Evolutionary conservation across 2,329 filamentous ascomycete species (phyloP), one percentile per base, ranked within the genome.

Genomic region (Aureobasidium vineae): DNA sequence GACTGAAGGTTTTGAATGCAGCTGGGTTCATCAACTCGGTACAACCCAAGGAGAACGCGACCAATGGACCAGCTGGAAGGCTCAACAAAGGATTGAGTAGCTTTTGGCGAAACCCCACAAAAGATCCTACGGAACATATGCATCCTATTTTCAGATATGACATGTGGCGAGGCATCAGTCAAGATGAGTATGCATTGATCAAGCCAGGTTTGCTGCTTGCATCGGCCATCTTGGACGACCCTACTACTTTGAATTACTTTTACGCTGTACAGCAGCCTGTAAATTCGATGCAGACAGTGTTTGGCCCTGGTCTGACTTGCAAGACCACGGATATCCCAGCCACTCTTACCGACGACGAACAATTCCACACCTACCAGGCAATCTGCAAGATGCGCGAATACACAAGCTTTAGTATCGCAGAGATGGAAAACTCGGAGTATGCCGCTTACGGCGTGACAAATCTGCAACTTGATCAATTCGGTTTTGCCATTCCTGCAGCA

Each of bases 201-300:
- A 2, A 16, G 3, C 45, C 43, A 23, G 15, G 45, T 5, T 40
- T 63, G 21, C 8, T 19, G 1, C 59, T 63, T 6, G 59, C 43
- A 2, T 40, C 59, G 2, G 59, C 59, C 40, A 11, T 63, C 16
- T 8, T 63, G 21, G 59, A 63, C 45, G 59, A 63, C n/a, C 59
- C 45, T 3, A 40, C 31, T 1, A 40, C 33, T 1, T 43, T 63
- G 8, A 21, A 6, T 16, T 63, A 50, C 45, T 63, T 63, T 21
- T 26, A 50, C 45, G 59, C 59, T 13, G 10, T 60, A 2, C 6
- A 5, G 10, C 16, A 23, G 41, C 41, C 26, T 7, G 26, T 11
- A 38, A 5, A 13, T 10, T 23, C 3, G 19, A 54, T 54, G 50
- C 2, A 21, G 1, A 36, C 50, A 13, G 28, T 38, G 10, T 11